These are phyloP conservation scores for Candolleomyces eurysporus DNA, from an alignment of 768 basidiomycete species.

Conservation along the genomic window DNA sequence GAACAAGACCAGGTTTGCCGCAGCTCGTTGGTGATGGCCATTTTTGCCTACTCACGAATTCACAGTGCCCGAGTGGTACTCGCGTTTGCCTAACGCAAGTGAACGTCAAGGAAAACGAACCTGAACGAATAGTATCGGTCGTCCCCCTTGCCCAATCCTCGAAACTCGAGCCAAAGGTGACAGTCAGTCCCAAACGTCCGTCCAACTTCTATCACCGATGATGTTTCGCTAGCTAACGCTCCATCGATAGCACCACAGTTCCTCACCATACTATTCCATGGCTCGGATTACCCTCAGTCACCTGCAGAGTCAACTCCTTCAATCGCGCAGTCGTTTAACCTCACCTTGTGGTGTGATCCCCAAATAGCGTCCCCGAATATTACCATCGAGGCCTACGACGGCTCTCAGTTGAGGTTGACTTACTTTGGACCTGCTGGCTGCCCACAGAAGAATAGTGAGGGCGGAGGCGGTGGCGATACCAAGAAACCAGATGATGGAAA, in stretches of 20 bases:
- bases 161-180: constrained; percentile 28
- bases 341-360: constrained; percentile 59
- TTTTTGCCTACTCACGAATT: constrained; percentile 1
- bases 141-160: constrained; percentile 62
- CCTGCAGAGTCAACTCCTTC: constrained; percentile 37
- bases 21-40: constrained; percentile 2
- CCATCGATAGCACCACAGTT: constrained; percentile 46
- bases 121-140: constrained; percentile 68
- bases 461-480: constrained; percentile 17
- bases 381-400: constrained; percentile 59
- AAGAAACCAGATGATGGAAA: constrained; percentile 29
- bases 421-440: constrained; percentile 70
- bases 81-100: constrained; percentile 71
- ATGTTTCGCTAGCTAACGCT: constrained; percentile 5
- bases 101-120: constrained; percentile 53
- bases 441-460: constrained; percentile 26
- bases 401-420: constrained; percentile 49
- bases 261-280: constrained; percentile 56
- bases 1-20: constrained; percentile 67
- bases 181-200: constrained; percentile 14
- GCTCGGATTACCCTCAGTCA: constrained; percentile 54
- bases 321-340: constrained; percentile 53
- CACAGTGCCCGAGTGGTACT: constrained; percentile 66
- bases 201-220: neutral
- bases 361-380: constrained; percentile 39